These are phyloP conservation scores for Tilletiaria anomala DNA, from an alignment of 1,284 basidiomycete species.

Conservation along the genomic window DNA sequence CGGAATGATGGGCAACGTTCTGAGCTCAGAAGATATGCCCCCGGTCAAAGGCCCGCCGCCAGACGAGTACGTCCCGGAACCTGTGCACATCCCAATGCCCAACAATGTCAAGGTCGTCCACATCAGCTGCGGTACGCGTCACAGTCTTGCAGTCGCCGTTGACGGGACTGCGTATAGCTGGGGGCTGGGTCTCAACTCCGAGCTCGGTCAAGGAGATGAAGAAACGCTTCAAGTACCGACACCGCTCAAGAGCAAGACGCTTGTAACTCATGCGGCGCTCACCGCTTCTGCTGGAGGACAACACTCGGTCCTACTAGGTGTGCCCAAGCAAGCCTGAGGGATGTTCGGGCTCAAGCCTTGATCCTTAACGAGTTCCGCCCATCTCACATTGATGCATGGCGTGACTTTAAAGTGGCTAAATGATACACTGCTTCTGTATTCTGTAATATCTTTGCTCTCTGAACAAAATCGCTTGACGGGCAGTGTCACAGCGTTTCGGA, in stretches of 20 bases:
- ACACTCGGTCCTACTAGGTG: conserved; percentile 42
- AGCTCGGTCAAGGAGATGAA: conserved; percentile 44
- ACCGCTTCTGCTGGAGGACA: conserved; percentile 44
- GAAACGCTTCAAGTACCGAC: conserved; percentile 49
- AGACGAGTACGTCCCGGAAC: conserved; percentile 18
- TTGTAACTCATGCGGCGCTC: conserved; percentile 38
- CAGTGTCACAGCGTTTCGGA: too few species aligned
- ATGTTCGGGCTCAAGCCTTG: too few species aligned
- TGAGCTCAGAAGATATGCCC: conserved; percentile 6
- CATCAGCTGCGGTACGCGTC: conserved; percentile 62
- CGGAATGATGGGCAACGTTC: conserved; percentile 3
- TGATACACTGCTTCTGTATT: too few species aligned
- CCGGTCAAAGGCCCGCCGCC: conserved; percentile 8
- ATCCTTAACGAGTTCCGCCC: too few species aligned
- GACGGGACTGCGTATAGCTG: conserved; percentile 69
- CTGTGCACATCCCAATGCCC: conserved; percentile 33
- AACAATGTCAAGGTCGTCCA: conserved; percentile 56
- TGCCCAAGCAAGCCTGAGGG: too few species aligned
- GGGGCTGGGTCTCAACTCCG: conserved; percentile 57
- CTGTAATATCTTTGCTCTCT: too few species aligned
- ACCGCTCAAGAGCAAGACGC: conserved; percentile 48
- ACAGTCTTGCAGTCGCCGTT: conserved; percentile 64
- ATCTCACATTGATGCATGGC: too few species aligned
- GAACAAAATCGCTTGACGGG: too few species aligned
- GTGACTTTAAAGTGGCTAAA: too few species aligned